Evolutionary conservation across 1,139 yeast species (phyloP).

Genomic region (Yamadazyma spencermartinsiae): DNA sequence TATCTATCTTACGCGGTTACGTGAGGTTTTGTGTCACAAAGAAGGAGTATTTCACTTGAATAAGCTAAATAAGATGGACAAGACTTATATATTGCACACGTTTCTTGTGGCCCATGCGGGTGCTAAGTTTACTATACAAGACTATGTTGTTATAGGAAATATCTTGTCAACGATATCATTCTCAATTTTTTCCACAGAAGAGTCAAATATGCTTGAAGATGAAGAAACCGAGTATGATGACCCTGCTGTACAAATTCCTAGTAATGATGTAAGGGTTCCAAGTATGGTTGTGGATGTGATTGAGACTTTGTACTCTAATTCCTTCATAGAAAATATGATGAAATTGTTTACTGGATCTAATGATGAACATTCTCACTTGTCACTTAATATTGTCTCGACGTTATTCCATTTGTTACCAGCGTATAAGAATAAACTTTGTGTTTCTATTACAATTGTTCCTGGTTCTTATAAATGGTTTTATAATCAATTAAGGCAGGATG

Average conservation of each 20-base stretch:
- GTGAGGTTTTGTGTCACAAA: slow-evolving; percentile 21
- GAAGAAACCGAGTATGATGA: slow-evolving; percentile 14
- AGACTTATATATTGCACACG: slow-evolving; percentile 20
- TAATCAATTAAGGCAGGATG: slow-evolving; percentile 18
- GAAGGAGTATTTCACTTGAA: slow-evolving; percentile 1
- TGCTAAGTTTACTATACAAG: slow-evolving; percentile 17
- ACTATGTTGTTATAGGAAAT: slow-evolving; percentile 23
- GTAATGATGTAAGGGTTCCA: slow-evolving; percentile 6
- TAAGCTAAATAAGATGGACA: slow-evolving; percentile 6
- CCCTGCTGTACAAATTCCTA: slow-evolving; percentile 1
- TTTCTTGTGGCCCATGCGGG: slow-evolving; percentile 22
- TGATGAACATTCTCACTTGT: slow-evolving; percentile 12
- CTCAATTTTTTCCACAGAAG: slow-evolving; percentile 16
- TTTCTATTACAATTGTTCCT: slow-evolving; percentile 38
- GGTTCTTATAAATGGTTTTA: slow-evolving; percentile 33
- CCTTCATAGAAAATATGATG: slow-evolving; percentile 26
- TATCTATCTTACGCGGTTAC: slow-evolving; percentile 1
- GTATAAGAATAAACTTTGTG: slow-evolving; percentile 32
- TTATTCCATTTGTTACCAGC: slow-evolving; percentile 32
- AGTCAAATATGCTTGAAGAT: slow-evolving; percentile 10
- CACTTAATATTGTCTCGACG: slow-evolving; percentile 26
- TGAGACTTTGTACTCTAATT: slow-evolving; percentile 22
- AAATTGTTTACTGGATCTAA: slow-evolving; percentile 16
- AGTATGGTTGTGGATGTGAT: slow-evolving; percentile 8
- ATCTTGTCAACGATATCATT: slow-evolving; percentile 25